Conservation (phyloP, 352 stramenopile species). For the Pythium guiyangense region DNA sequence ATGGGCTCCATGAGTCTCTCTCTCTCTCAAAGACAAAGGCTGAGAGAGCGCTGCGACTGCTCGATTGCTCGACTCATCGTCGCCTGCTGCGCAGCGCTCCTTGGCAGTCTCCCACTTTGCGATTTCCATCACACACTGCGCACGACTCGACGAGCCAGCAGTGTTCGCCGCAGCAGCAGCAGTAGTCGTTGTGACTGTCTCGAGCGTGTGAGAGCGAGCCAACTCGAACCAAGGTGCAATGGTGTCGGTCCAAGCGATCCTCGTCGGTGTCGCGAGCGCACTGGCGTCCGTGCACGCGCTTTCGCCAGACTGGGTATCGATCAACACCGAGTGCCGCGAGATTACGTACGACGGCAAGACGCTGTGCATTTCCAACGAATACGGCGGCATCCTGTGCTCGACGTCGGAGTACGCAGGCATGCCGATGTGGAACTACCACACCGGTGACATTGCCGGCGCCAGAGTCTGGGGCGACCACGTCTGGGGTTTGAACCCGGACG, state of each 20-base stretch:
- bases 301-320: conserved; percentile 6
- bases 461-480: conserved; percentile 20
- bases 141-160: neutral
- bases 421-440: neutral
- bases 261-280: neutral
- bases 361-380: conserved; percentile 9
- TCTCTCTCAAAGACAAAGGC: too few relatives aligned
- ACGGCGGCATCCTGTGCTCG: conserved; percentile 7
- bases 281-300: neutral
- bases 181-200: too few relatives aligned
- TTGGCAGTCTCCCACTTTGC: neutral
- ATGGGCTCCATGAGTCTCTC: too few relatives aligned
- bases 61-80: neutral
- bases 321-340: conserved; percentile 3
- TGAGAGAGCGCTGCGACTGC: too few relatives aligned
- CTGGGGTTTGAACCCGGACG: conserved; percentile 16
- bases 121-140: conserved; percentile 4
- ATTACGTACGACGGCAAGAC: conserved; percentile 15
- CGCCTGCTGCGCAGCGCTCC: neutral
- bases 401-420: neutral
- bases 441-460: conserved; percentile 8
- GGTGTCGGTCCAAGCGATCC: conserved; percentile 13
- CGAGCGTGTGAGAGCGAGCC: neutral
- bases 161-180: neutral
- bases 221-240: conserved; percentile 2